Evolutionary conservation across 345 rosid species (phyloP), one percentile per base, ranked within the genome.

Genomic region (Salix exigua): DNA sequence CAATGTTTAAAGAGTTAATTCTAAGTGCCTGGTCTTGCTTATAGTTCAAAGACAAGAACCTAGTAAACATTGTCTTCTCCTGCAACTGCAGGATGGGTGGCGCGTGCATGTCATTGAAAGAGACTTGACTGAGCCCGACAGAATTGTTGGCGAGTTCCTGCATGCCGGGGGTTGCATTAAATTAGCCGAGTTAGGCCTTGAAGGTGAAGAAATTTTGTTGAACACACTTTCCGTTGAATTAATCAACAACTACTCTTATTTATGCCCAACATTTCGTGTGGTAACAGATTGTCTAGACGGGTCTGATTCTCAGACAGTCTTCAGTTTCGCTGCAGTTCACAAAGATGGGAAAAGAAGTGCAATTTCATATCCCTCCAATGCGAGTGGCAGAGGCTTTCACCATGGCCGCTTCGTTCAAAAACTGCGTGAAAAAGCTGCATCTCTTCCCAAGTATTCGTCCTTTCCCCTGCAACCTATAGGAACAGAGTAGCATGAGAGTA

Each of bases 151-250:
- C 11, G 88, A 85, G 73, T 55, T 80, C 64, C 71, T 85, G 61
- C 84, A 79, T 26, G 86, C 88, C 1, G 82, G 84, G 55, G 88
- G 88, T 16, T 82, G 78, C 64, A 74, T 85, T 58, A 85, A 82
- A 71, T 58, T 85, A 17, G 74, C 75, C 33, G 85, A 85, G 73
- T 68, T 85, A 61, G 85, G 82, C 14, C 84, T 82, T 60, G 77
- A 85, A 77, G 84, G 84, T 82, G 42, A 53, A 40, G 35, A 51
- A 37, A 37, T 37, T 37, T 37, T 37, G 40, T 37, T 37, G 40
- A 37, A 7, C 40, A 37, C 6, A 37, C 40, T 37, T 37, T 37
- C 40, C 40, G 40, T 37, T 37, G 8, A 37, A 37, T 37, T 37
- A 37, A 37, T 37, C 40, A 37, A 37, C 40, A 37, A 6, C 67